Percentiles rank a stretch among this genome's conserved stretches.
Conservation (phyloP, 2,329 filamentous ascomycete species). For the Paramyrothecium sp. region DNA sequence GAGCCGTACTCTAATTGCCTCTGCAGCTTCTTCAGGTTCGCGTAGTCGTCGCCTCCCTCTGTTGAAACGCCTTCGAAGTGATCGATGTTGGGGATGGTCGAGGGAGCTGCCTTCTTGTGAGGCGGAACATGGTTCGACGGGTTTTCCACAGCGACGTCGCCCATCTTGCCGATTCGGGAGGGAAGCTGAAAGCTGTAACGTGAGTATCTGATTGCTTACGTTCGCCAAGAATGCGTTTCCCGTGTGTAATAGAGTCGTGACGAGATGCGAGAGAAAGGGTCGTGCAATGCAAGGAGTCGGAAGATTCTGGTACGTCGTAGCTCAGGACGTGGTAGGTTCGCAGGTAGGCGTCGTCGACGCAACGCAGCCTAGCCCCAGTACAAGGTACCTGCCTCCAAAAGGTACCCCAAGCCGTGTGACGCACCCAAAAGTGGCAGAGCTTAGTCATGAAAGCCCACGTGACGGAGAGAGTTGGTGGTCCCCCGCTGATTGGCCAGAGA, state of each 20-base stretch:
- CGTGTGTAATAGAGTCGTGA: neutral
- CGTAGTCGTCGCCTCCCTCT: slow-evolving; percentile 90
- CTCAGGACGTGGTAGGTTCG: neutral
- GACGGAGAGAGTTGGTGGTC: neutral
- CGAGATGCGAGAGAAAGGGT: neutral
- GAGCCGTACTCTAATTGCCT: slow-evolving; percentile 81
- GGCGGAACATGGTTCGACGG: slow-evolving; percentile 70
- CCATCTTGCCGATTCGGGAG: slow-evolving; percentile 58
- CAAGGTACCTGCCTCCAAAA: neutral
- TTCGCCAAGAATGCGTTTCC: neutral
- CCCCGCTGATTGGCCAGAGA: neutral
- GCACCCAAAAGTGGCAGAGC: neutral
- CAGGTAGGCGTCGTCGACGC: neutral
- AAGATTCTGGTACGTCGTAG: neutral
- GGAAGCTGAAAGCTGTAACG: neutral
- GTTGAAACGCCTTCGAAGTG: slow-evolving; percentile 79
- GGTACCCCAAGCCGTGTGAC: neutral
- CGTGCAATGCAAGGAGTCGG: neutral
- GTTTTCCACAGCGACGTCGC: slow-evolving; percentile 82
- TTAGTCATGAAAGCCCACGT: neutral
- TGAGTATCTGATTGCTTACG: neutral
- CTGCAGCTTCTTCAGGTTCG: slow-evolving; percentile 93
- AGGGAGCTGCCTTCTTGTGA: slow-evolving; percentile 77
- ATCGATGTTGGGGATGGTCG: slow-evolving; percentile 85
- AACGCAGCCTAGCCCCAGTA: neutral